Percentiles rank a stretch among this genome's conserved stretches.
Evolutionary conservation across 2,329 filamentous ascomycete species (phyloP).

Genomic region (Emergomyces africanus): DNA sequence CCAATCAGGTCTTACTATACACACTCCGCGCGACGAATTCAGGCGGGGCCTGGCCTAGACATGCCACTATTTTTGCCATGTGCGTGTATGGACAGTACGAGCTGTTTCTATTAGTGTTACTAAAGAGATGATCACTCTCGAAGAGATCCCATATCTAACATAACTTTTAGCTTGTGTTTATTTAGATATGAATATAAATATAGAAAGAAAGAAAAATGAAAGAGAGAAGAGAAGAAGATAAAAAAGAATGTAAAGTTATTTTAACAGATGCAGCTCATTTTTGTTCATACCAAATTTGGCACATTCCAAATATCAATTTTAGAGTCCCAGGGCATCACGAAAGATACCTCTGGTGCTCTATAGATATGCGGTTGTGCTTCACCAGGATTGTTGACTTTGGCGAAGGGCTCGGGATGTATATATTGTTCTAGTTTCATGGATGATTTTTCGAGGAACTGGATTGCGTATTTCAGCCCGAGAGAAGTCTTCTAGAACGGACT

Average conservation of each 20-base stretch:
- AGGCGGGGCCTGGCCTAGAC: slow-evolving; percentile 25
- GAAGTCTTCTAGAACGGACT: slow-evolving; percentile 16
- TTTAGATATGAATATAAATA: neutral
- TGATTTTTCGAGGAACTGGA: slow-evolving; percentile 15
- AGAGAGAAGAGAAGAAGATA: too few species aligned
- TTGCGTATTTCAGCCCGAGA: slow-evolving; percentile 13
- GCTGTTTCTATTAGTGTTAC: slow-evolving; percentile 5
- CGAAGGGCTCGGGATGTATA: slow-evolving; percentile 16
- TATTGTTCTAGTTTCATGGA: slow-evolving; percentile 12
- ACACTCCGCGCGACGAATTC: slow-evolving; percentile 23
- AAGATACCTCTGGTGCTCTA: slow-evolving; percentile 15
- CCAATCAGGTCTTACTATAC: slow-evolving; percentile 11
- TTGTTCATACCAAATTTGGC: slow-evolving; percentile 12
- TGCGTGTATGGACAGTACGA: slow-evolving; percentile 13
- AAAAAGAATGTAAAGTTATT: neutral
- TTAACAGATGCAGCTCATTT: neutral
- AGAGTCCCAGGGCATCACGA: slow-evolving; percentile 14
- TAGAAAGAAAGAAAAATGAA: neutral
- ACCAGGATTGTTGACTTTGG: slow-evolving; percentile 2
- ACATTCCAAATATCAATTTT: slow-evolving; percentile 18
- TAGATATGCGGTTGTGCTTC: slow-evolving; percentile 15
- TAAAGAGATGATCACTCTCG: slow-evolving; percentile 13
- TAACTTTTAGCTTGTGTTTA: neutral
- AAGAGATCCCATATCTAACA: slow-evolving; percentile 16
- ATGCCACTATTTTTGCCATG: slow-evolving; percentile 25